These are phyloP conservation scores for Colletotrichum truncatum DNA, from an alignment of 2,329 filamentous ascomycete genomes.

Conservation along the genomic window DNA sequence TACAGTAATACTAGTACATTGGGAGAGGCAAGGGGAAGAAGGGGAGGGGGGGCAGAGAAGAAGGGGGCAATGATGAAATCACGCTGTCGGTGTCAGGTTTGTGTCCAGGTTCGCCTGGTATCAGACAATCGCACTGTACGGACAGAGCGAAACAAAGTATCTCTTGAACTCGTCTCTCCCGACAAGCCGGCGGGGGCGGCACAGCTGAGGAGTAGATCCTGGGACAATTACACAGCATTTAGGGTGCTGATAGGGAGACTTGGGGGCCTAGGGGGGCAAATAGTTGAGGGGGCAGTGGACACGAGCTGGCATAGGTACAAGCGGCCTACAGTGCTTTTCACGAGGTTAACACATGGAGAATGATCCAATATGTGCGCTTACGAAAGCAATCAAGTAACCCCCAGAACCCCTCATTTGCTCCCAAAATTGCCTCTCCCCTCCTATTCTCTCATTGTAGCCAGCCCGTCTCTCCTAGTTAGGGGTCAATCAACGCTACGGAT, in stretches of 20 bases:
- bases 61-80: slow-evolving; percentile 31
- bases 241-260: not conserved
- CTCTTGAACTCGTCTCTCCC: not conserved
- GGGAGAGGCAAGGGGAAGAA: not conserved
- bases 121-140: slow-evolving; percentile 25
- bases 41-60: not conserved
- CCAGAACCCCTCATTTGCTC: not conserved
- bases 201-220: not conserved
- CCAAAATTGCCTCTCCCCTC: slow-evolving; percentile 4
- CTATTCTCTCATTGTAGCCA: not conserved
- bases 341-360: slow-evolving; percentile 15
- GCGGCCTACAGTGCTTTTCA: too few species aligned
- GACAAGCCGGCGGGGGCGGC: not conserved
- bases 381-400: slow-evolving; percentile 10
- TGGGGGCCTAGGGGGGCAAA: not conserved
- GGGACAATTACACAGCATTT: not conserved
- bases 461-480: not conserved
- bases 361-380: not conserved
- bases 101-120: slow-evolving; percentile 11
- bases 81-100: not conserved
- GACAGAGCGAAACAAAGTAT: slow-evolving; percentile 23
- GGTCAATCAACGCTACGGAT: not conserved
- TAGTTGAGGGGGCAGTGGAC: not conserved
- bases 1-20: too few species aligned
- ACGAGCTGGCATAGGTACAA: slow-evolving; percentile 17